These are phyloP conservation scores for Osmozyma mogii DNA, from an alignment of 805 yeast species.

Conservation along the genomic window DNA sequence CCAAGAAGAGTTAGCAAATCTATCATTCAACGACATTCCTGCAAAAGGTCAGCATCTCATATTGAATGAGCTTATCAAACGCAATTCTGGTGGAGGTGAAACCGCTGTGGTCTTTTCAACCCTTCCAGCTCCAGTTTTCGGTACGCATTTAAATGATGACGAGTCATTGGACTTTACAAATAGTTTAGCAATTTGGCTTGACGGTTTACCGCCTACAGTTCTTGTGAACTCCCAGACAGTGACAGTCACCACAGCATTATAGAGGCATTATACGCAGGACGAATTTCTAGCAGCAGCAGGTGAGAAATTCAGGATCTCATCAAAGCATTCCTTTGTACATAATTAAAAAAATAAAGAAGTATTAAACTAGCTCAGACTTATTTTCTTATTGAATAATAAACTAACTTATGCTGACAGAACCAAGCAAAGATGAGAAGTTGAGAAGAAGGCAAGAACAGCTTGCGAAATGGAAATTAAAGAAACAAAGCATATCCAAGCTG, in stretches of 20 bases:
- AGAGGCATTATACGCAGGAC: no score
- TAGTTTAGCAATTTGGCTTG: slow-evolving; percentile 72
- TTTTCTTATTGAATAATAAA: no score
- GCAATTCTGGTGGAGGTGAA: slow-evolving; percentile 39
- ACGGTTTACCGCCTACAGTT: slow-evolving; percentile 74
- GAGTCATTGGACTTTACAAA: slow-evolving; percentile 71
- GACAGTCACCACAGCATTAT: slow-evolving; percentile 92
- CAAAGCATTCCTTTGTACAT: no score
- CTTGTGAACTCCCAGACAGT: slow-evolving; percentile 86
- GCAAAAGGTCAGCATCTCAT: slow-evolving; percentile 87
- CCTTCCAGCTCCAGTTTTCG: slow-evolving; percentile 78
- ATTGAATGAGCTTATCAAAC: slow-evolving; percentile 75
- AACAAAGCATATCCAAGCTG: slow-evolving; percentile 13
- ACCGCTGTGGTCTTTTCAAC: slow-evolving; percentile 83
- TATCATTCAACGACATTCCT: slow-evolving; percentile 78
- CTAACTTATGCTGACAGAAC: no score
- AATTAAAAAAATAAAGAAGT: no score
- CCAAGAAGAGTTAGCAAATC: slow-evolving; percentile 27
- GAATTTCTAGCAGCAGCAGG: no score
- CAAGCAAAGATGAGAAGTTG: slow-evolving; percentile 25
- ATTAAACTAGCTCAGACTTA: no score
- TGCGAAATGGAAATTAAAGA: slow-evolving; percentile 55
- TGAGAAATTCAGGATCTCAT: no score
- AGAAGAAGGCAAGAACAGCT: slow-evolving; percentile 42
- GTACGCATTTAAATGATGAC: slow-evolving; percentile 63